These are phyloP conservation scores for Castanea mollissima DNA, from an alignment of 306 rosid species.

Conservation along the genomic window DNA sequence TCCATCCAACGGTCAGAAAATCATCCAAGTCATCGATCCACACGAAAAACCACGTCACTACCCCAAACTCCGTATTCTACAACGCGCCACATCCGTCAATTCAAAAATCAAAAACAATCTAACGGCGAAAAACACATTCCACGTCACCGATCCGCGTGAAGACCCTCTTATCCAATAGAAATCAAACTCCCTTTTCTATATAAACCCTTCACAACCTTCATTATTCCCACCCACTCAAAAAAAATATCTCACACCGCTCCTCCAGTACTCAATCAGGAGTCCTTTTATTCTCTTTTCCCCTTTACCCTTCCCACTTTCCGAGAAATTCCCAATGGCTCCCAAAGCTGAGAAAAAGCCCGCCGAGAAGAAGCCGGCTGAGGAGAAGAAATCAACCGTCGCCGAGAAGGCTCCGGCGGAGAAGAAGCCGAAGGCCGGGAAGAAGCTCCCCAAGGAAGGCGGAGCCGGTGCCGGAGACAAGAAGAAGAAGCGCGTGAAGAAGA, in stretches of 20 bases:
- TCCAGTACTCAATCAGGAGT: too few species aligned
- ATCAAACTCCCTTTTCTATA: not conserved
- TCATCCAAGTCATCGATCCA: conserved; percentile 28
- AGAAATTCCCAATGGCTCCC: conserved; percentile 43
- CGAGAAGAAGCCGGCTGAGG: conserved; percentile 64
- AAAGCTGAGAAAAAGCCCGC: conserved; percentile 69
- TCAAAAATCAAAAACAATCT: accelerated
- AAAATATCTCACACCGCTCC: not conserved
- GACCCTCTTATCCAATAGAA: conserved; percentile 8
- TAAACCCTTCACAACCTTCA: not conserved
- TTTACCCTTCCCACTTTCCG: too few species aligned
- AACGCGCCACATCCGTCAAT: conserved; percentile 6
- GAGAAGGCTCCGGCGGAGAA: conserved; percentile 76
- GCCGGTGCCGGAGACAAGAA: conserved; percentile 60
- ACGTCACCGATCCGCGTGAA: conserved; percentile 35
- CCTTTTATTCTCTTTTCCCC: not conserved
- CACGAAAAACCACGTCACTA: not conserved
- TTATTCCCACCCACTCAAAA: not conserved
- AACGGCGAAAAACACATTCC: not conserved
- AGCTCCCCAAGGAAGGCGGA: conserved; percentile 63
- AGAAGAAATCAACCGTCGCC: conserved; percentile 53
- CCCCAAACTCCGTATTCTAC: accelerated
- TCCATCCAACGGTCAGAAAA: not conserved
- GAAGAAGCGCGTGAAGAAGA: conserved; percentile 72
- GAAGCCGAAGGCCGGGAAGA: conserved; percentile 80